Base-by-base conservation (phyloP, 192 early-diverging fungal genomes). In the Anaeromyces robustus region DNA sequence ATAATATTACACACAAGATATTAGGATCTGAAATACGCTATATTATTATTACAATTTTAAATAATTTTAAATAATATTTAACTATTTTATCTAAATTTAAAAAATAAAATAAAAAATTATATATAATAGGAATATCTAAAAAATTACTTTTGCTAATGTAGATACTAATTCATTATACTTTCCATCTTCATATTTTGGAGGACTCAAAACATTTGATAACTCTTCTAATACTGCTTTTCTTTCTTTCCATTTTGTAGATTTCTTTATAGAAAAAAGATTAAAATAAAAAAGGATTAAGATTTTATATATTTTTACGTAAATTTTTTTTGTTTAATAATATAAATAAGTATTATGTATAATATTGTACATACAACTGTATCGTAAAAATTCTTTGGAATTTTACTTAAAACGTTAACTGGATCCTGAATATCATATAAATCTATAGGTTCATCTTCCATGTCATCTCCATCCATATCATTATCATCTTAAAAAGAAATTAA, bases 171-270 rank as follows among this genome's bases (percentile, higher is more conserved):
- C 96, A 29, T 92, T 90, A 79, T 95, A 96, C 77, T 90, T 83
- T 30, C 87, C 90, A 78, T 95, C 95, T 22, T 89, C 86, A 26
- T 96, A 90, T 80, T 92, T 94, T 13, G 94, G 94, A 7, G 89
- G 86, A 81, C 93, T 92, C 26, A 91, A 85, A 7, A 94, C 84
- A 32, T 85, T 91, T 12, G 94, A 81, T 30, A 99, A 83, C 17
- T 83, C 88, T 78, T 96, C 95, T 43, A 98, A 82, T 0, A 91
- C 95, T 81, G 97, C 96, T 81, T 96, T 97, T 83, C 98, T 89
- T 83, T 98, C 97, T 85, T 97, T 92, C 98, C 98, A 99, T 82
- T 98, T 98, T 68, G 92, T 87, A 12, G 96, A 94, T 2, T 82
- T 82, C 87, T 91, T 80, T 34, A 34, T 34, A 34, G n/a, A n/a